Conservation (phyloP, 495 filamentous ascomycete genomes). For the Penicillium chermesinum region DNA sequence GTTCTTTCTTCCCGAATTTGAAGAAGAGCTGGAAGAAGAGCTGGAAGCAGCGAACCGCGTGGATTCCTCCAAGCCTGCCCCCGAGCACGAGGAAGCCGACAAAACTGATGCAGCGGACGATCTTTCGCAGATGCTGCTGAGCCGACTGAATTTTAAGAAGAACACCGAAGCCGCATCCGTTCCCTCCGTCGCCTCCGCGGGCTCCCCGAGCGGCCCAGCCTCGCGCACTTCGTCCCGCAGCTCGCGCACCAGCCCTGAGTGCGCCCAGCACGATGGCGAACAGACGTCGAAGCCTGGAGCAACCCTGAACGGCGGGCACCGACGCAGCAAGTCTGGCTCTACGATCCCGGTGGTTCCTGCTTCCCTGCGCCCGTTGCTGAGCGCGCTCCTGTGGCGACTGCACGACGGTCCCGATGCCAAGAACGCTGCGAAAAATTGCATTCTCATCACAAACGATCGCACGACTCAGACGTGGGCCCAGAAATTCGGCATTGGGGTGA, state of each 20-base stretch:
- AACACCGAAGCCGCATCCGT: slow-evolving; percentile 32
- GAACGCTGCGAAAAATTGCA: slow-evolving; percentile 39
- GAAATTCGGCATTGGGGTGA: slow-evolving; percentile 55
- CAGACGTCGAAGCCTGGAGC: slow-evolving; percentile 14
- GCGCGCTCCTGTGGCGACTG: slow-evolving; percentile 56
- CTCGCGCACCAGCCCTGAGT: slow-evolving; percentile 47
- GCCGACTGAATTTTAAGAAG: slow-evolving; percentile 49
- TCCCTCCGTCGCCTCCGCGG: slow-evolving; percentile 44
- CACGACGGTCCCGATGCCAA: slow-evolving; percentile 43
- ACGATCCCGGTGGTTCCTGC: slow-evolving; percentile 36
- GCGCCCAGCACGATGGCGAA: slow-evolving; percentile 32
- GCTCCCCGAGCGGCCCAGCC: slow-evolving; percentile 39
- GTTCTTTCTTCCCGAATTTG: slow-evolving; percentile 51
- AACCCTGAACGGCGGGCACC: slow-evolving; percentile 26
- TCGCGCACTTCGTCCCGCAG: slow-evolving; percentile 47
- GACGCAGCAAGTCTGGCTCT: slow-evolving; percentile 34
- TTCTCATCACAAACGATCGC: slow-evolving; percentile 57
- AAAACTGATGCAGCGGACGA: slow-evolving; percentile 25
- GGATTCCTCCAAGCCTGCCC: slow-evolving; percentile 9
- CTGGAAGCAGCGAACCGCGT: slow-evolving; percentile 22
- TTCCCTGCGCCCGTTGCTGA: slow-evolving; percentile 54
- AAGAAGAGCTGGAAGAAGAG: slow-evolving; percentile 46
- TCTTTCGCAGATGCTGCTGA: slow-evolving; percentile 47
- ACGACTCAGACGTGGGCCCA: slow-evolving; percentile 51
- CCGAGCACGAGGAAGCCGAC: slow-evolving; percentile 11